These are phyloP conservation scores for Trametes polyzona DNA, from an alignment of 1,284 basidiomycete genomes.

Conservation along the genomic window DNA sequence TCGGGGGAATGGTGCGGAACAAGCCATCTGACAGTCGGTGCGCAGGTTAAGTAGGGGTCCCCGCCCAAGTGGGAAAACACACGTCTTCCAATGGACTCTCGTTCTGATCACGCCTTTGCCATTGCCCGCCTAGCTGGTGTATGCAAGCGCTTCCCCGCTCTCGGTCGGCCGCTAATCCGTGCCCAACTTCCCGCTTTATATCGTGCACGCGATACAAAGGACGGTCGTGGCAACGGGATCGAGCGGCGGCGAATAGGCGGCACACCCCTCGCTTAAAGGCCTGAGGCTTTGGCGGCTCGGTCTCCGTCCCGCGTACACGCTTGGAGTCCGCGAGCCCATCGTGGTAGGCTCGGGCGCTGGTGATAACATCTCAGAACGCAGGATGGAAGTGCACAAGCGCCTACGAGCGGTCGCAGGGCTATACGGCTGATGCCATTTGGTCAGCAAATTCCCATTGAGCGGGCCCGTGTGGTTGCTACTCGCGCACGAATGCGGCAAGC, in stretches of 20 bases:
- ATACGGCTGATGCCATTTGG: constrained; percentile 24
- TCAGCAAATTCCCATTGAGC: constrained; percentile 9
- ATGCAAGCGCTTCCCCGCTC: not conserved
- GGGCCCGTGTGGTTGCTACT: constrained; percentile 5
- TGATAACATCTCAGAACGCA: constrained; percentile 11
- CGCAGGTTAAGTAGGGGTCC: constrained; percentile 25
- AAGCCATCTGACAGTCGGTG: constrained; percentile 8
- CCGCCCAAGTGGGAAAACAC: constrained; percentile 16
- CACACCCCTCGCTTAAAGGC: not conserved
- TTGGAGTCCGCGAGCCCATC: constrained; percentile 21
- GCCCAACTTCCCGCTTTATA: constrained; percentile 1
- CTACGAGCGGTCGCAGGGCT: constrained; percentile 9
- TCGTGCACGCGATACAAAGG: not conserved
- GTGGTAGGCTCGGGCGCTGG: constrained; percentile 21
- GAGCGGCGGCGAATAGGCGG: not conserved
- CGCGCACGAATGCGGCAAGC: constrained; percentile 24
- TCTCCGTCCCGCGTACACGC: constrained; percentile 1
- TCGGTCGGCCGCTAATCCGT: constrained; percentile 3
- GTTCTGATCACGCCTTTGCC: constrained; percentile 15
- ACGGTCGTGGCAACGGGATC: not conserved
- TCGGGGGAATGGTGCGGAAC: constrained; percentile 22
- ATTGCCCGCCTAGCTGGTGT: constrained; percentile 5
- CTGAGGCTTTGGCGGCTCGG: not conserved
- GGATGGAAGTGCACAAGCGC: constrained; percentile 13
- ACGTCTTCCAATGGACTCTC: constrained; percentile 17